Evolutionary conservation across 176 grass and related monocot species (phyloP).

Genomic region (Tuctoria greenei): DNA sequence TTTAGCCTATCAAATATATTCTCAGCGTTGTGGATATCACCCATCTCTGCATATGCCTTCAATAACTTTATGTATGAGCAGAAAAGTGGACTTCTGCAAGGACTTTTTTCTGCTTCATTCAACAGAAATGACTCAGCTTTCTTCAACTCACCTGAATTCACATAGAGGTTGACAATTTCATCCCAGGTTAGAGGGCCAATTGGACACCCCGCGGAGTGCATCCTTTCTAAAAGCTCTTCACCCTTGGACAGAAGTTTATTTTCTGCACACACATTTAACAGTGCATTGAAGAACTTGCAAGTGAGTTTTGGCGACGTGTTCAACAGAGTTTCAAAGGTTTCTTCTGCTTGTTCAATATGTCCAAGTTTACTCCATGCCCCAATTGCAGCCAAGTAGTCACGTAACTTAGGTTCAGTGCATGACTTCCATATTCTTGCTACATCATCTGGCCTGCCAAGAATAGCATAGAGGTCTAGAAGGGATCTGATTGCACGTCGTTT

Average conservation of each 20-base stretch:
- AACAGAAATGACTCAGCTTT: constrained; percentile 65
- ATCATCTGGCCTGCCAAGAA: constrained; percentile 51
- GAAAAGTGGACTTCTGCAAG: constrained; percentile 44
- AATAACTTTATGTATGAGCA: constrained; percentile 48
- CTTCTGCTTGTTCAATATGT: constrained; percentile 46
- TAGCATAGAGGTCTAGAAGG: constrained; percentile 70
- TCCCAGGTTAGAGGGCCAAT: constrained; percentile 52
- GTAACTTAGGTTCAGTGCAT: constrained; percentile 49
- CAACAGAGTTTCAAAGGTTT: constrained; percentile 55
- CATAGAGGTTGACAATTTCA: constrained; percentile 61
- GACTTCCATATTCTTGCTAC: constrained; percentile 67
- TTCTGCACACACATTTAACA: constrained; percentile 69
- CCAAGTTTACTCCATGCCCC: constrained; percentile 71
- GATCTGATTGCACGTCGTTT: constrained; percentile 37
- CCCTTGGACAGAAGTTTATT: constrained; percentile 61
- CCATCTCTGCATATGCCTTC: constrained; percentile 58
- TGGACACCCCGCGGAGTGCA: constrained; percentile 42
- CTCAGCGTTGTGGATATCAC: constrained; percentile 66
- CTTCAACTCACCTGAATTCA: constrained; percentile 55
- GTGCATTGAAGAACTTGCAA: constrained; percentile 51
- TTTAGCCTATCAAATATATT: constrained; percentile 61
- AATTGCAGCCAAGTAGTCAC: constrained; percentile 65
- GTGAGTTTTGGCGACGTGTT: constrained; percentile 39
- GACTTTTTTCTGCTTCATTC: constrained; percentile 47
- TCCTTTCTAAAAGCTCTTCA: constrained; percentile 55